Conservation (phyloP, 2,329 filamentous ascomycete species). For the Aureobasidium lini region DNA sequence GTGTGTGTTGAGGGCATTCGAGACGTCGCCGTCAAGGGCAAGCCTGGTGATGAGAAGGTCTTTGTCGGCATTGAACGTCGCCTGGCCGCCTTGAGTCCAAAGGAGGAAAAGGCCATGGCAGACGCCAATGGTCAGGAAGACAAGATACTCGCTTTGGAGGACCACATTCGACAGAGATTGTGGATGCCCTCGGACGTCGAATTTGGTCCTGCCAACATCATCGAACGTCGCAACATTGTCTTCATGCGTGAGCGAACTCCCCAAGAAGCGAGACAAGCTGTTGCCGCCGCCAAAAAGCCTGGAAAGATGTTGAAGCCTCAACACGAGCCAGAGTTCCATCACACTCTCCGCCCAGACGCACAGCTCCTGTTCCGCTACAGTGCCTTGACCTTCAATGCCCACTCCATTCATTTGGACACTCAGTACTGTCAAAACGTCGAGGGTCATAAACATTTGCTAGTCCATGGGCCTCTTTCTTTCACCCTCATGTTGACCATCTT, state of each 20-base stretch:
- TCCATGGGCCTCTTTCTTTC: conserved; percentile 79
- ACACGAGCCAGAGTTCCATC: conserved; percentile 45
- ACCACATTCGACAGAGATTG: conserved; percentile 34
- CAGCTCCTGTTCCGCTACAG: conserved; percentile 82
- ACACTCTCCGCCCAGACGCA: conserved; percentile 58
- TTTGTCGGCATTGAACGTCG: conserved; percentile 53
- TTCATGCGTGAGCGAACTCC: conserved; percentile 50
- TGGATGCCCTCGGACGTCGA: conserved; percentile 38
- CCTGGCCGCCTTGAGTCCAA: conserved; percentile 29
- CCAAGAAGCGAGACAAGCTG: conserved; percentile 29
- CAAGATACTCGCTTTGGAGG: conserved; percentile 18
- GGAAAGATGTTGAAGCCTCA: conserved; percentile 40
- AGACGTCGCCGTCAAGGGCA: conserved; percentile 43
- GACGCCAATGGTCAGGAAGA: conserved; percentile 6
- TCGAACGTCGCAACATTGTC: conserved; percentile 55
- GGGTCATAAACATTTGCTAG: conserved; percentile 65
- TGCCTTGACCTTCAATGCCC: conserved; percentile 85
- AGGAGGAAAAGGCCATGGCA: conserved; percentile 27
- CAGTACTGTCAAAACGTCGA: conserved; percentile 63
- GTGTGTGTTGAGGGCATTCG: conserved; percentile 44
- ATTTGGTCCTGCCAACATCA: conserved; percentile 37
- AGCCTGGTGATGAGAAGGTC: conserved; percentile 46
- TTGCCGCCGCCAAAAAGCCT: conserved; percentile 22
- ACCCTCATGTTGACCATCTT: conserved; percentile 68
- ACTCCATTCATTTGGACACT: conserved; percentile 79